These are phyloP conservation scores for Blastocladiella emersonii DNA, from an alignment of 371 early-diverging fungal genomes.

Conservation along the genomic window DNA sequence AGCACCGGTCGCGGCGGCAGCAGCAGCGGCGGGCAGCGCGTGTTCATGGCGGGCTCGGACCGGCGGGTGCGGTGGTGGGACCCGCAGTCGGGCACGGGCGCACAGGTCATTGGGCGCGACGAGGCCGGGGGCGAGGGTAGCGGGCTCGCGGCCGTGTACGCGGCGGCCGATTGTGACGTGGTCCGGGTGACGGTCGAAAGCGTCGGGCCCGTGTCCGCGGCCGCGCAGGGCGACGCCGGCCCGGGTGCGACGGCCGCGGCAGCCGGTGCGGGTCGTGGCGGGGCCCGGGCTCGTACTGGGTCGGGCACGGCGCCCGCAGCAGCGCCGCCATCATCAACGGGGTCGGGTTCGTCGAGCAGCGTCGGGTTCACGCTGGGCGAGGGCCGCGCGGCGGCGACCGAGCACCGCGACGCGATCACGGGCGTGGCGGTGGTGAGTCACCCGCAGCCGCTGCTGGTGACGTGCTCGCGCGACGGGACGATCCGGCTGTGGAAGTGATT, in stretches of 20 bases:
- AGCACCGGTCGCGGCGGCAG: no score
- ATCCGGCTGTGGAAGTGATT: slow-evolving; percentile 1
- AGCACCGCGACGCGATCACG: not conserved
- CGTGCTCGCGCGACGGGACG: not conserved
- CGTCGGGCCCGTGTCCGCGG: not conserved
- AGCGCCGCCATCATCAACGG: not conserved
- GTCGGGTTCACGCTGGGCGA: not conserved
- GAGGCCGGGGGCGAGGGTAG: not conserved
- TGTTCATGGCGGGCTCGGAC: not conserved
- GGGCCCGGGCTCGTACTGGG: not conserved
- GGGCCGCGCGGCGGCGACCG: not conserved
- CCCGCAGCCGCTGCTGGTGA: not conserved
- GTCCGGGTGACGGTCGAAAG: not conserved
- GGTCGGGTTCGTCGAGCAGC: not conserved
- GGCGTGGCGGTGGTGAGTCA: not conserved
- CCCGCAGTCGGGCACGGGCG: not conserved
- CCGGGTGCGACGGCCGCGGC: no score
- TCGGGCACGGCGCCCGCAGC: not conserved
- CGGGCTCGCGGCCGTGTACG: not conserved
- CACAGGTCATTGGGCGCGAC: not conserved
- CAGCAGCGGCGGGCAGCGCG: not conserved
- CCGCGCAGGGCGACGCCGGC: no score
- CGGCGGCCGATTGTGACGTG: not conserved
- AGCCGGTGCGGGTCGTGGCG: no score
- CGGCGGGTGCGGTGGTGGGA: not conserved